Evolutionary conservation across 2,329 filamentous ascomycete genomes (phyloP), one percentile per base, ranked within the genome.

Genomic region (Diaporthe capsici): DNA sequence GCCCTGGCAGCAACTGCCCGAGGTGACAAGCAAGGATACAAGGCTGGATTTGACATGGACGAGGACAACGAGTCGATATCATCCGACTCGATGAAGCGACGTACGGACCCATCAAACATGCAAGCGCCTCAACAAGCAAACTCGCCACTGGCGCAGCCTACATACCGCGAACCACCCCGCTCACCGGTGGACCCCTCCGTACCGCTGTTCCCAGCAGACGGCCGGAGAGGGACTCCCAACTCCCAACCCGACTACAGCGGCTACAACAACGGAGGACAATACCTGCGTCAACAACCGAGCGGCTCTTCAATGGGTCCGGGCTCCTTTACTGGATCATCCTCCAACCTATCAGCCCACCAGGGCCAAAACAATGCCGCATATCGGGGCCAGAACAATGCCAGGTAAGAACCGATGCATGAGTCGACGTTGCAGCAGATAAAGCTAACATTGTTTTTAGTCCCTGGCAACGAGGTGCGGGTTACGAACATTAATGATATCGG

Each of bases 1-100:
- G 96, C 96, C 12, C 87, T 98, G 75, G 96, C 94, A 78, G 94
- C 94, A 22, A 98, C 95, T 7, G 96, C 96, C 47, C 93, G 96
- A 81, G 95, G 95, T 75, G 95, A 98, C 82, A 94, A 94, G 84
- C 82, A 82, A 72, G 89, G 89, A 63, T 89, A 90, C 77, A 89
- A 89, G 78, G 86, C 88, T 75, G 87, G 87, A 44, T 86, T 92
- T 39, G 92, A 92, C 75, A 89, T 95, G 76, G 93, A 95, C 75
- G 94, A 95, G 75, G 94, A 95, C 75, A 91, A 91, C 61, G 91
- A 92, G 61, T 93, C 91, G 39, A 91, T 92, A 83, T 92, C 91
- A 5, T 91, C 90, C 28, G 89, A 88, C 51, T 90, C 92, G 13
- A 79, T 87, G 76, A 86, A 84, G 80, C 87, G 88, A 77, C 83